Evolutionary conservation across 106 monocot genomes (phyloP).

Genomic region (Narthecium ossifragum): DNA sequence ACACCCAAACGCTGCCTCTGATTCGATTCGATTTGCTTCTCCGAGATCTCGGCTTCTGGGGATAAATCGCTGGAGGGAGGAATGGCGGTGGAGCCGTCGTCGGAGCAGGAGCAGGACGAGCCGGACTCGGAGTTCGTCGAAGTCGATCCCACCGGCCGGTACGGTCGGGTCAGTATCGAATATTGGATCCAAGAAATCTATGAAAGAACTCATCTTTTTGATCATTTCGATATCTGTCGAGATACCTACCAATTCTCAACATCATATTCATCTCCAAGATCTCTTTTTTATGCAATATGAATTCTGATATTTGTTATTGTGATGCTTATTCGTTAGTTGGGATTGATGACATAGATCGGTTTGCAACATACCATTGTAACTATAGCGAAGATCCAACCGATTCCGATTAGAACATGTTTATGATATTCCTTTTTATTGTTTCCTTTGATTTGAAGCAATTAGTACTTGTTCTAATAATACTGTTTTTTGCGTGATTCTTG

Average conservation of each 20-base stretch:
- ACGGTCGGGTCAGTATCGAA: conserved; percentile 48
- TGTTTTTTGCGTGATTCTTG: not conserved
- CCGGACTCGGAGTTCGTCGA: conserved; percentile 30
- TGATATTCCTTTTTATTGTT: not conserved
- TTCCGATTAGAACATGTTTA: not conserved
- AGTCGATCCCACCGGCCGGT: conserved; percentile 41
- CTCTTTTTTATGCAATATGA: too few species aligned
- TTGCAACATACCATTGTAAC: not conserved
- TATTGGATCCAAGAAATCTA: too few species aligned
- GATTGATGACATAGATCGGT: too few species aligned
- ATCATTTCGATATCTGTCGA: too few species aligned
- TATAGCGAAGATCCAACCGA: not conserved
- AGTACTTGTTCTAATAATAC: not conserved
- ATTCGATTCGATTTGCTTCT: not conserved
- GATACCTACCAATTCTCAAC: too few species aligned
- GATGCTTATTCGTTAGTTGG: too few species aligned
- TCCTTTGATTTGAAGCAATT: not conserved
- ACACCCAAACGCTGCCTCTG: not conserved
- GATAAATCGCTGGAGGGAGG: not conserved
- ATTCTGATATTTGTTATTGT: too few species aligned
- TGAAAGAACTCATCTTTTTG: too few species aligned
- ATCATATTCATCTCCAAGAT: too few species aligned
- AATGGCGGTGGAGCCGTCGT: not conserved
- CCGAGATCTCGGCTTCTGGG: not conserved
- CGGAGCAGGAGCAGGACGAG: conserved; percentile 16